Percentiles rank a stretch among this genome's conserved stretches.
These are phyloP conservation scores for Neobulgaria alba DNA, from an alignment of 2,329 filamentous ascomycete genomes.

Conservation along the genomic window DNA sequence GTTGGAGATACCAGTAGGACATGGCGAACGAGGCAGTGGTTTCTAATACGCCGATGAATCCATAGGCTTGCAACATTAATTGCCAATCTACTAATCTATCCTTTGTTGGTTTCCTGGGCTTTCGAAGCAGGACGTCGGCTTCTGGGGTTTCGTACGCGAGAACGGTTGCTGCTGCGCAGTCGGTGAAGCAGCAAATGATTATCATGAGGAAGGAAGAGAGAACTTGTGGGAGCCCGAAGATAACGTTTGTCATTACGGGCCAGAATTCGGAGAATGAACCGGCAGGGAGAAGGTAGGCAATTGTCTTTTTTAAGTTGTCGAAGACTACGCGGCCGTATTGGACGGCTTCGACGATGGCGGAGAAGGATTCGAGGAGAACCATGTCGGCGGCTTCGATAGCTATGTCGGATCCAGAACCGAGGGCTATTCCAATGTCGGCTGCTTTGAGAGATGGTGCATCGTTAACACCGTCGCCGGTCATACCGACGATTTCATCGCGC, in stretches of 20 bases:
- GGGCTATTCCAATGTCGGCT: constrained; percentile 57
- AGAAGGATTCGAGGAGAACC: constrained; percentile 60
- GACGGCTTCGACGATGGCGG: constrained; percentile 63
- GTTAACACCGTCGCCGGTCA: constrained; percentile 40
- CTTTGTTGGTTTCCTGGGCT: constrained; percentile 58
- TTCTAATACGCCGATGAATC: constrained; percentile 57
- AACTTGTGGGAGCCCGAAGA: constrained; percentile 53
- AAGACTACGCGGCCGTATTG: constrained; percentile 68
- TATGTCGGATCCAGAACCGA: constrained; percentile 50
- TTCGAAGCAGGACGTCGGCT: constrained; percentile 62
- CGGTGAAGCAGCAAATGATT: constrained; percentile 55
- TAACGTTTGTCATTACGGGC: constrained; percentile 56
- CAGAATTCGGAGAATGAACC: constrained; percentile 52
- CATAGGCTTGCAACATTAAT: constrained; percentile 65
- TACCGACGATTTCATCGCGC: constrained; percentile 48
- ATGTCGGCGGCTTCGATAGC: constrained; percentile 55
- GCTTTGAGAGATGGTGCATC: constrained; percentile 46
- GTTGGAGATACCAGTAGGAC: constrained; percentile 57
- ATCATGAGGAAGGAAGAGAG: constrained; percentile 51
- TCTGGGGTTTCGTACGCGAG: constrained; percentile 72
- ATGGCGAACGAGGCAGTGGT: constrained; percentile 53
- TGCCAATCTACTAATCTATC: constrained; percentile 67
- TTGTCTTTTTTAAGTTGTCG: constrained; percentile 67
- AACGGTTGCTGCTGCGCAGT: constrained; percentile 63
- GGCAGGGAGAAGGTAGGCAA: constrained; percentile 50